Evolutionary conservation across 1,284 basidiomycete species (phyloP).

Genomic region (Xerocomus minutiporus): DNA sequence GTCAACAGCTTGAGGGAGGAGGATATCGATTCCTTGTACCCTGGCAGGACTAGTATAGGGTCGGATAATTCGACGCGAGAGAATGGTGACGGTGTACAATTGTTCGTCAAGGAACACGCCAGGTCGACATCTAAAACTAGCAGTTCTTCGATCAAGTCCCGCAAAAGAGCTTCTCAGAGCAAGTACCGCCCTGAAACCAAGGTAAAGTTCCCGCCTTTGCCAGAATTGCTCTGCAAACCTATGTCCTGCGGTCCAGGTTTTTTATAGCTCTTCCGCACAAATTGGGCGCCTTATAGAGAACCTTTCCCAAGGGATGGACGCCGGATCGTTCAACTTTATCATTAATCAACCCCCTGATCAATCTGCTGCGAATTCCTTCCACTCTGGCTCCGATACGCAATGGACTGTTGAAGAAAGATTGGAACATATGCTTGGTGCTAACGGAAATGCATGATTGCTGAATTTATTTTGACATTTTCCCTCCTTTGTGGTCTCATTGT

Average conservation of each 20-base stretch:
- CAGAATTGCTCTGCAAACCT: constrained; percentile 11
- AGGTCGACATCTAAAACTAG: constrained; percentile 65
- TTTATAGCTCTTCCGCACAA: constrained; percentile 70
- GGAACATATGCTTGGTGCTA: constrained; percentile 66
- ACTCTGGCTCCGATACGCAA: constrained; percentile 55
- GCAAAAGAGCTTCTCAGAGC: constrained; percentile 50
- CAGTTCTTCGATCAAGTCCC: constrained; percentile 52
- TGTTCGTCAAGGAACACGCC: constrained; percentile 70
- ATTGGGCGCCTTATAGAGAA: constrained; percentile 77
- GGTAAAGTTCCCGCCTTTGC: constrained; percentile 40
- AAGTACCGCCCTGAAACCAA: constrained; percentile 73
- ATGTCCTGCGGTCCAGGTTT: constrained; percentile 49
- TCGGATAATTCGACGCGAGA: constrained; percentile 68
- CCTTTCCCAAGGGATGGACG: constrained; percentile 71
- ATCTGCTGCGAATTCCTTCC: constrained; percentile 55
- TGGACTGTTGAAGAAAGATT: constrained; percentile 73
- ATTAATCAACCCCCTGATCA: constrained; percentile 42
- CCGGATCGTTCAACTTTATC: constrained; percentile 74
- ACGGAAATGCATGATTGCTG: constrained; percentile 38
- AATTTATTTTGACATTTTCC: constrained; percentile 21
- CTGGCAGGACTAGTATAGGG: constrained; percentile 62
- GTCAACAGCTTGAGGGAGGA: constrained; percentile 77
- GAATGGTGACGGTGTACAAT: constrained; percentile 51
- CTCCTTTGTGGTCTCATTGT: constrained; percentile 3
- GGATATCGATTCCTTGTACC: constrained; percentile 65